Evolutionary conservation across 2,329 filamentous ascomycete species (phyloP).

Genomic region (Hypocrella siamensis): DNA sequence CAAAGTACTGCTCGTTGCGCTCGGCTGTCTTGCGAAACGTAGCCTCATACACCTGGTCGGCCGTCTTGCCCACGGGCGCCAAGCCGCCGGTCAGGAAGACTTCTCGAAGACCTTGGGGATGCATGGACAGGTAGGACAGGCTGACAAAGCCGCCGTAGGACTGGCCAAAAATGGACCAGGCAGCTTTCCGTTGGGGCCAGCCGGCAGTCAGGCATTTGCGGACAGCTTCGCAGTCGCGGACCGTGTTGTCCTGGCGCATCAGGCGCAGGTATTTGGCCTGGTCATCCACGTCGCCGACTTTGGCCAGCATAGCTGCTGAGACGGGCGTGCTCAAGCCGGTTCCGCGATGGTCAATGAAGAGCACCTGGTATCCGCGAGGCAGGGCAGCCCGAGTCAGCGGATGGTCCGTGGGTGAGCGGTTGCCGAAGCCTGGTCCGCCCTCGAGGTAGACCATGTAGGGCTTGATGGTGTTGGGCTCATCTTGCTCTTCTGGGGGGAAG

Average conservation of each 20-base stretch:
- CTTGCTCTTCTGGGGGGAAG: conserved; percentile 22
- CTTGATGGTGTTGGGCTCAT: conserved; percentile 14
- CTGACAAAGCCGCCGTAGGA: conserved; percentile 83
- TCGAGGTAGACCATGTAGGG: conserved; percentile 61
- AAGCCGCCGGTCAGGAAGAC: conserved; percentile 75
- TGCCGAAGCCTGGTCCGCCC: conserved; percentile 73
- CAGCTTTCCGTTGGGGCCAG: conserved; percentile 52
- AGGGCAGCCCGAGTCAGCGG: conserved; percentile 56
- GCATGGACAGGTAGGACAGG: conserved; percentile 70
- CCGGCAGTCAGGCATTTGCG: conserved; percentile 56
- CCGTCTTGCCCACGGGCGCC: conserved; percentile 54
- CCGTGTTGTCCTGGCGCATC: conserved; percentile 82
- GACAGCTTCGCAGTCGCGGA: conserved; percentile 77
- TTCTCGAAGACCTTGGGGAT: conserved; percentile 64
- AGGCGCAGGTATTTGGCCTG: conserved; percentile 70
- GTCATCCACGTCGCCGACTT: conserved; percentile 24
- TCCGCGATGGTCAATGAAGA: conserved; percentile 83
- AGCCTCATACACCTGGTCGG: conserved; percentile 60
- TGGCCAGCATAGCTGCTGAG: conserved; percentile 52
- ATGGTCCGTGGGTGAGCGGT: conserved; percentile 57
- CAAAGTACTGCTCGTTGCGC: conserved; percentile 67
- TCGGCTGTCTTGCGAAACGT: conserved; percentile 54
- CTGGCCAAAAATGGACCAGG: conserved; percentile 81
- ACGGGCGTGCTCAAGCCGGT: conserved; percentile 75
- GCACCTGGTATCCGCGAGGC: conserved; percentile 66